phyloP scores from a whole-genome alignment of 164 flowering plant species.

The Chimonanthus salicifolius region DNA sequence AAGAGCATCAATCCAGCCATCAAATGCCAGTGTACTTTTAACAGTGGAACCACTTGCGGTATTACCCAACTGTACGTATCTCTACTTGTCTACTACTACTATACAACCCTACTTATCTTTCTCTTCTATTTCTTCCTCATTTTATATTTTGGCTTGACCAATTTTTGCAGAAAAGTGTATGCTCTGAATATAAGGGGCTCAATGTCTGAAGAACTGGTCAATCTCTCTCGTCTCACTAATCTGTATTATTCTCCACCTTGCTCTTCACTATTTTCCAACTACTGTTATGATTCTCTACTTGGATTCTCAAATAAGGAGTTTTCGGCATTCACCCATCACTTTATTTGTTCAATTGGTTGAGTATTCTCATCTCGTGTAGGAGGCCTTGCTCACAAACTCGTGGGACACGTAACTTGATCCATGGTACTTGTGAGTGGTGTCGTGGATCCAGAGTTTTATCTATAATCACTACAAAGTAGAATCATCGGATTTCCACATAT shows the following conservation, averaged over 20 bases:
- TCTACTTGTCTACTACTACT: not conserved
- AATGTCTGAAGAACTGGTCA: constrained; percentile 7
- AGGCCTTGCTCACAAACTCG: no score
- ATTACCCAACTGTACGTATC: constrained; percentile 14
- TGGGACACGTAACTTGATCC: no score
- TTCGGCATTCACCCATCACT: no score
- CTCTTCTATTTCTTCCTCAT: not conserved
- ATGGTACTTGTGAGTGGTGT: no score
- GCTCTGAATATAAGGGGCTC: not conserved
- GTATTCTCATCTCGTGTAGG: no score
- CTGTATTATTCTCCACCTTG: not conserved
- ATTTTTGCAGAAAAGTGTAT: constrained; percentile 6
- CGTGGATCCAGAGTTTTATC: no score
- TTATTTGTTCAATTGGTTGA: no score
- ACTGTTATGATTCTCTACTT: not conserved
- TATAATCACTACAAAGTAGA: no score
- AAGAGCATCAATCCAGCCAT: constrained; percentile 7
- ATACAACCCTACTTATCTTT: not conserved
- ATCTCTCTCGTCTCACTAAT: not conserved
- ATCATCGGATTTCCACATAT: no score
- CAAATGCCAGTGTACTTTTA: constrained; percentile 8
- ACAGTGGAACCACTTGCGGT: constrained; percentile 12
- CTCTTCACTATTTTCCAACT: not conserved
- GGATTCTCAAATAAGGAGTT: not conserved
- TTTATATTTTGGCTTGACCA: not conserved